Percentiles rank a stretch among this genome's conserved stretches.
phyloP scores from a whole-genome alignment of 2,329 filamentous ascomycete species.

The Fusarium domesticum region DNA sequence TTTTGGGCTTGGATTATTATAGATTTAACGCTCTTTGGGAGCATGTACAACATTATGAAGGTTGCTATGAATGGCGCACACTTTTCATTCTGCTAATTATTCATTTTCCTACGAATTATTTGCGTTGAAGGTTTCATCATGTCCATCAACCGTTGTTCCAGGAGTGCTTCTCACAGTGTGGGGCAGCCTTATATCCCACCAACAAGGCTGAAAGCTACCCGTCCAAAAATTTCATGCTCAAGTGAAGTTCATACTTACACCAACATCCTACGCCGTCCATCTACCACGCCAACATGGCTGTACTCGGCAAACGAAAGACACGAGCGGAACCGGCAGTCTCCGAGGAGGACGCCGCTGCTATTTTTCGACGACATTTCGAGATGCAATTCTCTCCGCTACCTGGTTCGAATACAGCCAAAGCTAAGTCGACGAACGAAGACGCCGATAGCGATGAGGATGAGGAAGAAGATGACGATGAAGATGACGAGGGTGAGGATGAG shows the following conservation, averaged over 20 bases:
- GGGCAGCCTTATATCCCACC: constrained; percentile 26
- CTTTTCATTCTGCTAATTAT: neutral
- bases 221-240: constrained; percentile 18
- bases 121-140: neutral
- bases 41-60: neutral
- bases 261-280: constrained; percentile 2
- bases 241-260: neutral
- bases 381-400: constrained; percentile 76
- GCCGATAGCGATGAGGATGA: constrained; percentile 31
- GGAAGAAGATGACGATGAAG: constrained; percentile 37
- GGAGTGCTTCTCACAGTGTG: constrained; percentile 9
- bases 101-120: neutral
- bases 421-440: constrained; percentile 32
- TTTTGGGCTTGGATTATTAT: neutral
- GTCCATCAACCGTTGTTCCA: neutral
- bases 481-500: constrained; percentile 19
- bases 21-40: neutral
- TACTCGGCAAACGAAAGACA: constrained; percentile 51
- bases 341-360: constrained; percentile 61
- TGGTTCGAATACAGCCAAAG: constrained; percentile 17
- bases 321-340: constrained; percentile 29
- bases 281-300: constrained; percentile 36
- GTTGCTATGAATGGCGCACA: neutral
- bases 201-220: constrained; percentile 23
- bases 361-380: constrained; percentile 84